Base-by-base conservation (phyloP, 768 basidiomycete genomes). In the Leccinum uliginosum region DNA sequence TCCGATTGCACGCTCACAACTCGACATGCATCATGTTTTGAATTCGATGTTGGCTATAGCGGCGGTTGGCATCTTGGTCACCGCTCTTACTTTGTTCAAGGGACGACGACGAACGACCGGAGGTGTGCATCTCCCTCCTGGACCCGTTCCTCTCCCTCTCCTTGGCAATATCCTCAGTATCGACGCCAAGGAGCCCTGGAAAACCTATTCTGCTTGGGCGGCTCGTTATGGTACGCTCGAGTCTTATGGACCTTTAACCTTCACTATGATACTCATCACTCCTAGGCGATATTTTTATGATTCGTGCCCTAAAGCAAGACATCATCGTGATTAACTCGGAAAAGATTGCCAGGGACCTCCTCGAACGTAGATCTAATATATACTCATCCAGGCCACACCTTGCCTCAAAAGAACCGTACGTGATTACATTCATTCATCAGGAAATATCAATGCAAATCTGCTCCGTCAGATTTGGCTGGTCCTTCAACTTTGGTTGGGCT, bases 331-430 rank as follows among this genome's bases (percentile, higher is more conserved):
- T 72, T 11, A 67, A 59, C 62, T 67, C 67, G 15, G 53, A 60
- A 26, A 62, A 64, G 45, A 32, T 69, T 38, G 68, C 72, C 15
- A 59, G 57, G 23, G 71, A 70, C 0, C 59, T 72, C 15, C 55
- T 72, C 17, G 72, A 70, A 1, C 60, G 55, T 10, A 56, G 71
- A 12, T 69, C 67, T 0, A 24, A 35, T 27, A 58, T 65, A 35
- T 72, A 71, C 49, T 70, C 72, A 6, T 71, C 73, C 43, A 65
- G 64, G 30, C 57, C 66, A 11, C 35, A 54, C 32, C 10, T 63
- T 9, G 59, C 64, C 15, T 55, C 62, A 8, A 58, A 27, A 34
- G 64, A 63, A 26, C 57, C 55, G 66, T 68, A 11, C 9, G 61
- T 55, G 12, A 17, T n/a, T 6, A 7, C 14, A 12, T 15, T 19